A percentile compares a stretch with the other conserved stretches of the same genome.
phyloP scores from a whole-genome alignment of 164 flowering plant species.

The Amborella trichopoda region DNA sequence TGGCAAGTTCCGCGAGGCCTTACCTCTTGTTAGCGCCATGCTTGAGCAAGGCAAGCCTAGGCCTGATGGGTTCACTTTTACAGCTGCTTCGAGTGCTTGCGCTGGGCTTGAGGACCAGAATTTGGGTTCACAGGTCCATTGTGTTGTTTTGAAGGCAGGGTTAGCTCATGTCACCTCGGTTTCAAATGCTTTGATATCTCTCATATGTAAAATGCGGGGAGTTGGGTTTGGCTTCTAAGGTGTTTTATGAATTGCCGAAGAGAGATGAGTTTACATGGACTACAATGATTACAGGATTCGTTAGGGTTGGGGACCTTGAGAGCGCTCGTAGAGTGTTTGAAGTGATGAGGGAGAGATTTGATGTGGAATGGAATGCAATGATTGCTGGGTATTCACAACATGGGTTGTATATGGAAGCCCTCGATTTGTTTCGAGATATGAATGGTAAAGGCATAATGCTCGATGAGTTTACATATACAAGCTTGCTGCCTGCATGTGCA shows the following conservation, averaged over 20 bases:
- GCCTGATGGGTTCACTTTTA: slow-evolving; percentile 46
- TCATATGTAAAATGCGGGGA: slow-evolving; percentile 46
- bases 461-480: slow-evolving; percentile 16
- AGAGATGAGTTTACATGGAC: slow-evolving; percentile 71
- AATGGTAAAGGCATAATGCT: slow-evolving; percentile 1
- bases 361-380: slow-evolving; percentile 23
- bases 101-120: slow-evolving; percentile 28
- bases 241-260: slow-evolving; percentile 48
- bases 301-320: slow-evolving; percentile 29
- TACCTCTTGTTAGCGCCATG: slow-evolving; percentile 41
- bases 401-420: slow-evolving; percentile 11
- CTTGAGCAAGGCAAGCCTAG: slow-evolving; percentile 14
- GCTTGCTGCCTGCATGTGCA: slow-evolving; percentile 13
- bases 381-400: slow-evolving; percentile 11
- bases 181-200: slow-evolving; percentile 50
- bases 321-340: slow-evolving; percentile 30
- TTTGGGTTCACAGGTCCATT: slow-evolving; percentile 44
- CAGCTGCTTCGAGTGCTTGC: slow-evolving; percentile 31
- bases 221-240: slow-evolving; percentile 29
- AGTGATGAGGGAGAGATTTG: slow-evolving; percentile 19
- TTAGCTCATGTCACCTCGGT: slow-evolving; percentile 29
- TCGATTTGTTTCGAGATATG: slow-evolving; percentile 14
- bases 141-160: slow-evolving; percentile 45
- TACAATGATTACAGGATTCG: slow-evolving; percentile 67
- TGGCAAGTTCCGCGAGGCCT: slow-evolving; percentile 36